phyloP scores from a whole-genome alignment of 768 basidiomycete species.

The Cystofilobasidium bisporidii region DNA sequence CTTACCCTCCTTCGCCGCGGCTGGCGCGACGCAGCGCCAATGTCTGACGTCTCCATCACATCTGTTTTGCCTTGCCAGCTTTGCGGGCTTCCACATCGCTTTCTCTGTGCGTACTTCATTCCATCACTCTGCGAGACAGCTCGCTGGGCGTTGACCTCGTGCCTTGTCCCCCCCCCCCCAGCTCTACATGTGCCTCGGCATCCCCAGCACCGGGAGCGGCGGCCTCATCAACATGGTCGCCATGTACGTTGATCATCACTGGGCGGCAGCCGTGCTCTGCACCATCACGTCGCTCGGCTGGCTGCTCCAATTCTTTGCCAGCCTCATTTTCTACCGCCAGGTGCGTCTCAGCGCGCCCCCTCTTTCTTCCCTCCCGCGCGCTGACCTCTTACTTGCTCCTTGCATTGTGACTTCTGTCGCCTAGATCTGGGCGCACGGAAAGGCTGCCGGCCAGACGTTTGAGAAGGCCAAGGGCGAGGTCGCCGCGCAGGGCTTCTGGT shows the following conservation, averaged over 20 bases:
- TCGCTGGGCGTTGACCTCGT: neutral
- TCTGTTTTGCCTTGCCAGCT: slow-evolving; percentile 28
- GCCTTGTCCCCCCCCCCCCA: neutral
- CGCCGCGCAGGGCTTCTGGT: slow-evolving; percentile 27
- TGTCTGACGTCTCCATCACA: too few relatives aligned
- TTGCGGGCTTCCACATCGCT: slow-evolving; percentile 18
- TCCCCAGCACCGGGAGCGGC: slow-evolving; percentile 66
- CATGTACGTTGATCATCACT: slow-evolving; percentile 59
- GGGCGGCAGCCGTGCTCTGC: slow-evolving; percentile 58
- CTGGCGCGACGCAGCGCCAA: too few relatives aligned
- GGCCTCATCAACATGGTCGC: slow-evolving; percentile 86
- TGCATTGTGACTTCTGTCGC: too few relatives aligned
- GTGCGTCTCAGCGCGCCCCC: neutral
- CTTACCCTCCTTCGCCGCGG: too few relatives aligned
- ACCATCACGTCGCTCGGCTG: slow-evolving; percentile 4
- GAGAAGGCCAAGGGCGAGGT: slow-evolving; percentile 29
- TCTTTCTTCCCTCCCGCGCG: too few relatives aligned
- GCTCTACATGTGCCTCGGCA: slow-evolving; percentile 9
- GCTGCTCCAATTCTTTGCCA: slow-evolving; percentile 8
- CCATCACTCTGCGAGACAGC: neutral
- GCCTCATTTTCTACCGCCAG: slow-evolving; percentile 5
- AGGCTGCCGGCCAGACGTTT: slow-evolving; percentile 74
- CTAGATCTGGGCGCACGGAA: slow-evolving; percentile 69
- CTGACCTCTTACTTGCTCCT: too few relatives aligned
- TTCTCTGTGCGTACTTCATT: neutral